Conservation (phyloP, 1,284 basidiomycete species). For the Malassezia restricta region DNA sequence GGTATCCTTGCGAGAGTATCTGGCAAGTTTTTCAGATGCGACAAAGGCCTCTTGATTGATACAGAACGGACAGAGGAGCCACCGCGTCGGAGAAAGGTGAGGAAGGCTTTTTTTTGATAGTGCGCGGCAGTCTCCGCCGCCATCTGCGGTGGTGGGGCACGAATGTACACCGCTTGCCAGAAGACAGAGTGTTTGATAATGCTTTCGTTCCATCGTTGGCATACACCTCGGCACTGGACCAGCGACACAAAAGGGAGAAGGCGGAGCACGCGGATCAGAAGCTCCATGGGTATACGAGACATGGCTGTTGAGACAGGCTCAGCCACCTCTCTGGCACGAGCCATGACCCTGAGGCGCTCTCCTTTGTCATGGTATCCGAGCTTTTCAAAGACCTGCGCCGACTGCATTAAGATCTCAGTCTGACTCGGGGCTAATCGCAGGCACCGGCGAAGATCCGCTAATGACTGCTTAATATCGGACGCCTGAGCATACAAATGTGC, state of each 20-base stretch:
- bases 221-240: background rate
- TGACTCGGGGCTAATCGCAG: constrained; percentile 1
- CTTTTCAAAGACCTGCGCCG: constrained; percentile 1
- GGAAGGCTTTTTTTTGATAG: too few relatives aligned
- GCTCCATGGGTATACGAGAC: background rate
- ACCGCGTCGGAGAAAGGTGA: too few relatives aligned
- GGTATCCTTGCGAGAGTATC: background rate
- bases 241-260: constrained; percentile 3
- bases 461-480: background rate
- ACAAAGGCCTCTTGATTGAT: too few relatives aligned
- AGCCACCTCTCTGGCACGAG: background rate
- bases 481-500: background rate
- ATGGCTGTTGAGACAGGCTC: background rate
- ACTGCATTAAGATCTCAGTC: background rate
- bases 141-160: background rate
- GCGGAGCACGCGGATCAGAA: background rate
- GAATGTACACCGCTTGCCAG: constrained; percentile 9
- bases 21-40: background rate
- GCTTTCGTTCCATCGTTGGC: constrained; percentile 3
- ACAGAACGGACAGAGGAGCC: too few relatives aligned
- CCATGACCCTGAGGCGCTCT: background rate
- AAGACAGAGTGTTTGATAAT: background rate
- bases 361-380: constrained; percentile 3
- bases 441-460: constrained; percentile 9
- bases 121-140: too few relatives aligned